Percentiles rank a stretch among this genome's conserved stretches.
Conservation (phyloP, 345 rosid species). For the Populus pruinosa region DNA sequence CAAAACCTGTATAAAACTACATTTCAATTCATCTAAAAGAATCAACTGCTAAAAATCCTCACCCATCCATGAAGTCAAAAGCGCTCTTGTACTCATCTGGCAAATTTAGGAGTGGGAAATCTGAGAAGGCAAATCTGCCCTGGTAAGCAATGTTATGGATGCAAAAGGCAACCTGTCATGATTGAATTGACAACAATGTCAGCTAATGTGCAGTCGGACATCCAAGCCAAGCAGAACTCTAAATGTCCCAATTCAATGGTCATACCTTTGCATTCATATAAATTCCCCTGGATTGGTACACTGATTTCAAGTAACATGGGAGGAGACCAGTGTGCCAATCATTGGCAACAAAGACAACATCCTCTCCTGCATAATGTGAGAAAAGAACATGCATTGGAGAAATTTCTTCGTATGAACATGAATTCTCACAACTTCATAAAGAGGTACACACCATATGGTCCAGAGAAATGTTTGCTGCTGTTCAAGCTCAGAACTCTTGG, state of each 20-base stretch:
- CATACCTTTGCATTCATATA: constrained; percentile 75
- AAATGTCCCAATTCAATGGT: background rate
- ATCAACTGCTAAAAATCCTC: constrained; percentile 2
- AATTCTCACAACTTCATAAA: constrained; percentile 6
- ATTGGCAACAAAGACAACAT: constrained; percentile 75
- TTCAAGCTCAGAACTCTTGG: constrained; percentile 70
- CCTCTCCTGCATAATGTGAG: constrained; percentile 54
- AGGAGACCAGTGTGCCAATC: constrained; percentile 97
- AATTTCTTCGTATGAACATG: background rate
- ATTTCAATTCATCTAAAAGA: background rate
- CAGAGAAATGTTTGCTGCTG: constrained; percentile 57
- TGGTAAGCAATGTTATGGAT: constrained; percentile 98
- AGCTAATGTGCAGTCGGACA: background rate
- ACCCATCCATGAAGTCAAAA: constrained; percentile 87
- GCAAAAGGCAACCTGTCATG: constrained; percentile 73
- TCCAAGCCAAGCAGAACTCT: background rate
- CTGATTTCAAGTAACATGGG: constrained; percentile 74
- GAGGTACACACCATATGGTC: constrained; percentile 69
- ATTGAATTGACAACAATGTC: constrained; percentile 7
- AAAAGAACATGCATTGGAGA: background rate
- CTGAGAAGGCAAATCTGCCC: constrained; percentile 68
- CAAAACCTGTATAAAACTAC: background rate
- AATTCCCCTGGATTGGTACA: constrained; percentile 65
- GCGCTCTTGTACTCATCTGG: constrained; percentile 70
- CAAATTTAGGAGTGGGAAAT: constrained; percentile 69